These are phyloP conservation scores for Eucalyptus urophylla DNA, from an alignment of 345 rosid genomes.

Conservation along the genomic window DNA sequence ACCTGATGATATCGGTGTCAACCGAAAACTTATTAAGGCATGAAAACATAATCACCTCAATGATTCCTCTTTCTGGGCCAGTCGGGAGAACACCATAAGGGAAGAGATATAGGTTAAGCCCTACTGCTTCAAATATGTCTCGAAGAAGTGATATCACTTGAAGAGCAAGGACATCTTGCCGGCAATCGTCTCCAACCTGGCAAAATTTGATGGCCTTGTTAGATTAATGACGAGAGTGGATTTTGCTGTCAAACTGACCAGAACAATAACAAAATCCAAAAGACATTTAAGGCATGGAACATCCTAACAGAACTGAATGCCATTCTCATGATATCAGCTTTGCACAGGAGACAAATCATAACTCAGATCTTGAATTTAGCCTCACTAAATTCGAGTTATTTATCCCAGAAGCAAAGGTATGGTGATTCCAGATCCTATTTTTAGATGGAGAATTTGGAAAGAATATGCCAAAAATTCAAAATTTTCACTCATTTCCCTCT, in stretches of 20 bases:
- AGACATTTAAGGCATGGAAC: neutral
- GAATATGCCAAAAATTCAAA: neutral
- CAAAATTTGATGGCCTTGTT: neutral
- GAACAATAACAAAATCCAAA: neutral
- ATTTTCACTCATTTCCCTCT: neutral
- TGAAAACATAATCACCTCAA: conserved; percentile 51
- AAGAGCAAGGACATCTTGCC: conserved; percentile 98
- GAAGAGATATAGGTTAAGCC: conserved; percentile 76
- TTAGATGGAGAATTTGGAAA: neutral
- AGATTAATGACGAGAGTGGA: neutral
- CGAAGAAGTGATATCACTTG: conserved; percentile 94
- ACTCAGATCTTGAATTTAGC: neutral
- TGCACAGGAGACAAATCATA: neutral
- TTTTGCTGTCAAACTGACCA: neutral
- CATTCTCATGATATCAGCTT: neutral
- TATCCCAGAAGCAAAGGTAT: neutral
- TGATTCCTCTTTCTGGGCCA: conserved; percentile 88
- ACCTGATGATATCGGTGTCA: neutral
- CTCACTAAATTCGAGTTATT: neutral
- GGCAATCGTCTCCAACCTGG: conserved; percentile 99
- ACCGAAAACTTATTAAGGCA: neutral
- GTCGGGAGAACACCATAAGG: conserved; percentile 99
- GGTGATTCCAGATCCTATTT: neutral
- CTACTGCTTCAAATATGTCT: conserved; percentile 84
- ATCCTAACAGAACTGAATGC: neutral